Evolutionary conservation across 257 asterid genomes (phyloP).

Genomic region (Nicotiana attenuata): DNA sequence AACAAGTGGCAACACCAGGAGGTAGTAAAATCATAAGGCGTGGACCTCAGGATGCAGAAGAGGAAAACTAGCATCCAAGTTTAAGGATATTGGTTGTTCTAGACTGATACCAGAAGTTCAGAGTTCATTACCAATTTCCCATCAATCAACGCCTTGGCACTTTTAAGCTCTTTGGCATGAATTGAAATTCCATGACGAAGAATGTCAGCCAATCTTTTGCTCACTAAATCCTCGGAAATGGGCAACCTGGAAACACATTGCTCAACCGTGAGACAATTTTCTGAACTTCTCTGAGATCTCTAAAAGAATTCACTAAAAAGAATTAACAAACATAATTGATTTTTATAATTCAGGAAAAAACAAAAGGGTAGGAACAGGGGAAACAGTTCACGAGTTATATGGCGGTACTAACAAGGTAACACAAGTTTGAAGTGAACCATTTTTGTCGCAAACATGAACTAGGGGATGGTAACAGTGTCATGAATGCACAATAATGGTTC

Average conservation of each 20-base stretch:
- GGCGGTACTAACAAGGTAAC: background rate
- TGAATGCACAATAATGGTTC: background rate
- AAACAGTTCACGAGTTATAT: background rate
- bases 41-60: background rate
- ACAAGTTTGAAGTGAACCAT: background rate
- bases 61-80: slow-evolving; percentile 3
- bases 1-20: background rate
- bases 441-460: background rate
- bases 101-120: background rate
- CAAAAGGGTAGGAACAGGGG: background rate
- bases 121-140: slow-evolving; percentile 65
- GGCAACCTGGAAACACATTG: slow-evolving; percentile 54
- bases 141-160: slow-evolving; percentile 64
- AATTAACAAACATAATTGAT: background rate
- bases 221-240: slow-evolving; percentile 34
- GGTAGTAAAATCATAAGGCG: background rate
- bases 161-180: slow-evolving; percentile 68
- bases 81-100: background rate
- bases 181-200: slow-evolving; percentile 54
- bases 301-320: background rate
- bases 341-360: background rate
- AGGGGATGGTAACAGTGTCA: background rate
- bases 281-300: background rate
- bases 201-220: slow-evolving; percentile 51
- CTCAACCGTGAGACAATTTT: background rate